Conservation (phyloP, 2,329 filamentous ascomycete genomes). For the Trichoderma sp. region DNA sequence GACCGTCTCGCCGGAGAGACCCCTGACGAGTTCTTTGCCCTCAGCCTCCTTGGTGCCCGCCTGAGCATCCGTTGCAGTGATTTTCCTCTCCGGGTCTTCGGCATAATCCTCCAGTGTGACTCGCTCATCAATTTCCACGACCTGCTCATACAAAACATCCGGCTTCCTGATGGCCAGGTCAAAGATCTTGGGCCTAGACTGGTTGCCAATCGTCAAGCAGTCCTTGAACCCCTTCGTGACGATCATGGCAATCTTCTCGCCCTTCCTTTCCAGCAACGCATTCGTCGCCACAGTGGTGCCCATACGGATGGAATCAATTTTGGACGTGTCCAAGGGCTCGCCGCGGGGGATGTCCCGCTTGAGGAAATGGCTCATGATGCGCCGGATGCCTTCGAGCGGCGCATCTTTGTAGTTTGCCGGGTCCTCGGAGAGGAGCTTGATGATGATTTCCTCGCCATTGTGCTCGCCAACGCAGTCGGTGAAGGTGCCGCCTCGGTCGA, state of each 20-base stretch:
- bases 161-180: conserved; percentile 84
- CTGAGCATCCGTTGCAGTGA: conserved; percentile 53
- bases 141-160: conserved; percentile 78
- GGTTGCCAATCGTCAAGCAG: conserved; percentile 85
- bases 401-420: conserved; percentile 89
- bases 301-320: conserved; percentile 92
- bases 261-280: conserved; percentile 84
- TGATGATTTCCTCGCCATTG: conserved; percentile 73
- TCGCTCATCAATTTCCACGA: conserved; percentile 87
- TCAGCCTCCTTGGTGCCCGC: conserved; percentile 46
- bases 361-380: conserved; percentile 77
- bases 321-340: conserved; percentile 72
- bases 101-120: conserved; percentile 91
- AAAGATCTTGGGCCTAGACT: conserved; percentile 85
- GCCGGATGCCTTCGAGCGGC: conserved; percentile 84
- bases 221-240: conserved; percentile 87
- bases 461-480: conserved; percentile 88
- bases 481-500: conserved; percentile 82
- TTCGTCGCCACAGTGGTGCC: conserved; percentile 94
- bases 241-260: conserved; percentile 81
- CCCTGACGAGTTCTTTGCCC: conserved; percentile 61
- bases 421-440: conserved; percentile 87
- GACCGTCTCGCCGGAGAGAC: conserved; percentile 67
- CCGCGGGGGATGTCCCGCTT: conserved; percentile 74
- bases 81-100: conserved; percentile 69